These are phyloP conservation scores for Jacaranda copaia DNA, from an alignment of 257 asterid genomes.

Conservation along the genomic window DNA sequence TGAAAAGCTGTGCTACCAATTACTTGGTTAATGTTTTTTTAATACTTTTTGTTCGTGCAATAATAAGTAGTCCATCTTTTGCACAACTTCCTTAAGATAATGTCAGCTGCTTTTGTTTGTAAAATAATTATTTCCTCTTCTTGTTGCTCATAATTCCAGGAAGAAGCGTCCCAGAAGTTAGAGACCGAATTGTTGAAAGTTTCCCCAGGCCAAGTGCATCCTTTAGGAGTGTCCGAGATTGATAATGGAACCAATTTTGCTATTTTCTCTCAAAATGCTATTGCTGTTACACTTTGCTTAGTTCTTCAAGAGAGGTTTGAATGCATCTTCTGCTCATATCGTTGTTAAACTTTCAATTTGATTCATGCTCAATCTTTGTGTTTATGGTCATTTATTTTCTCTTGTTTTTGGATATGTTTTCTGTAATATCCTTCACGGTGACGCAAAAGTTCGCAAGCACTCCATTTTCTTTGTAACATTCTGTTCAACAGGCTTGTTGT, in stretches of 20 bases:
- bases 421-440: conserved; percentile 22
- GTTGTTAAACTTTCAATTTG: conserved; percentile 25
- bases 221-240: conserved; percentile 83
- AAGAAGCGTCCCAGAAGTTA: conserved; percentile 53
- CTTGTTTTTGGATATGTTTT: conserved; percentile 2
- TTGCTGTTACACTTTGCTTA: conserved; percentile 82
- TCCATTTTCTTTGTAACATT: conserved; percentile 10
- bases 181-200: conserved; percentile 54
- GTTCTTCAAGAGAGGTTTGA: conserved; percentile 71
- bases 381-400: conserved; percentile 1
- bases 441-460: neutral
- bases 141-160: conserved; percentile 55
- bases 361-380: conserved; percentile 17
- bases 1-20: neutral
- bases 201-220: conserved; percentile 85
- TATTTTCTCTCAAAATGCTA: conserved; percentile 87
- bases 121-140: conserved; percentile 26
- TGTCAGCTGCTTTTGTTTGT: conserved; percentile 27
- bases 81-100: conserved; percentile 1
- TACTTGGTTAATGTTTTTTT: neutral
- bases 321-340: conserved; percentile 29
- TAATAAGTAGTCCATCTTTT: neutral
- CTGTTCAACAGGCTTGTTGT: conserved; percentile 21
- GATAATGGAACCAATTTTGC: conserved; percentile 90
- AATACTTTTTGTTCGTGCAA: neutral